Evolutionary conservation across 2,329 filamentous ascomycete species (phyloP), one percentile per base, ranked within the genome.

Genomic region (Cercospora citrullina): DNA sequence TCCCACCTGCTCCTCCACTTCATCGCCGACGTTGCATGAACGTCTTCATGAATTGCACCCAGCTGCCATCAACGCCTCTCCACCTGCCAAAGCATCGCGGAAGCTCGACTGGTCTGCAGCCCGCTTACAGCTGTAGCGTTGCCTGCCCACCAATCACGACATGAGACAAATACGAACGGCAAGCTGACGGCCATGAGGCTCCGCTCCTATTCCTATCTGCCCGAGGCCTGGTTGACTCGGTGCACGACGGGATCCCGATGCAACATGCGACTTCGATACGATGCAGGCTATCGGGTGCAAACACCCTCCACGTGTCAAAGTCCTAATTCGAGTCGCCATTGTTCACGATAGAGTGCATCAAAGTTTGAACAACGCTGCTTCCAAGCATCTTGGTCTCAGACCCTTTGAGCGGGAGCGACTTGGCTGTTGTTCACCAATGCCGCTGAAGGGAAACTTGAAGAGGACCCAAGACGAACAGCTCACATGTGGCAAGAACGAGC

Each of bases 131-230:
- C 60, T 51, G n/a, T n/a, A 18, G 23, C 45, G 16, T 45, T 26
- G 23, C 16, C 36, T 30, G 28, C n/a, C 45, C 60, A 18, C 60
- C 60, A 63, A 63, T 63, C 42, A 63, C 14, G 45, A 23, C 30
- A 21, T 63, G 42, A 51, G 26, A 51, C 60, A 42, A 48, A 63
- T 53, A 63, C 60, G 42, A 63, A 48, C 28, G 28, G 28, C 57
- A 48, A 31, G 60, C 60, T 63, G 60, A 63, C 60, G 60, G 21
- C 60, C 18, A 16, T 36, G 33, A 63, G 39, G 60, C 39, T 51
- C 39, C 60, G 60, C 39, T 51, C 42, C 42, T 53, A 63, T 63
- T 63, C 23, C 16, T 33, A 18, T 48, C 60, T 31, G 60, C 26
- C 60, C 60, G 60, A 63, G 60, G 23, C 42, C 57, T 60, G 18